Conservation (phyloP, 2,329 filamentous ascomycete species). For the Westerdykella ornata region DNA sequence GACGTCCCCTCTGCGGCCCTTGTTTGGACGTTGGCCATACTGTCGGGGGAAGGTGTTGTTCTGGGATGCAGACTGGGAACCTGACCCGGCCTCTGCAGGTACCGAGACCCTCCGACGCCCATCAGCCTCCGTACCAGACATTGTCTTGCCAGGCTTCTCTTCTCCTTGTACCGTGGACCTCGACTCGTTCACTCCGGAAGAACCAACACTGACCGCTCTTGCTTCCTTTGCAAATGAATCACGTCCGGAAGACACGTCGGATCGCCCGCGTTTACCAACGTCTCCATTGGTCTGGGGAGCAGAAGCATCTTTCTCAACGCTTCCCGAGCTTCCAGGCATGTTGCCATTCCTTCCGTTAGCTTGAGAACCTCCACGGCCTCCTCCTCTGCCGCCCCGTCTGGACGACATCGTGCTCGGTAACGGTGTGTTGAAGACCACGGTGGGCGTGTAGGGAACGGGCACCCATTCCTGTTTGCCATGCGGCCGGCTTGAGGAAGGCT, state of each 20-base stretch:
- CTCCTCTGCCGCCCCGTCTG: slow-evolving; percentile 40
- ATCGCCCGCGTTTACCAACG: slow-evolving; percentile 28
- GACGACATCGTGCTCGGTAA: slow-evolving; percentile 48
- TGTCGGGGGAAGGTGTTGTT: slow-evolving; percentile 26
- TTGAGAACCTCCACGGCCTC: slow-evolving; percentile 51
- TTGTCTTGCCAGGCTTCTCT: slow-evolving; percentile 22
- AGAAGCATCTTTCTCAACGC: slow-evolving; percentile 34
- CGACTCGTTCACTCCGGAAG: slow-evolving; percentile 23
- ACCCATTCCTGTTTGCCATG: slow-evolving; percentile 79
- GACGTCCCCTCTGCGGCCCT: slow-evolving; percentile 29
- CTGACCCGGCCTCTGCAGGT: slow-evolving; percentile 10
- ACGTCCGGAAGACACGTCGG: slow-evolving; percentile 18
- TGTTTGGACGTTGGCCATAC: slow-evolving; percentile 23
- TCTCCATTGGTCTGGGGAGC: slow-evolving; percentile 24
- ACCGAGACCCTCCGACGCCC: slow-evolving; percentile 15
- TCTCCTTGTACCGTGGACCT: slow-evolving; percentile 17
- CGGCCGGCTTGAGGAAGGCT: slow-evolving; percentile 29
- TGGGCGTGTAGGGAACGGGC: slow-evolving; percentile 72
- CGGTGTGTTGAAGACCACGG: slow-evolving; percentile 79
- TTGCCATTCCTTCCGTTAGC: slow-evolving; percentile 46
- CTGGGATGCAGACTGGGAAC: slow-evolving; percentile 15
- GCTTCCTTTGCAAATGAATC: slow-evolving; percentile 31
- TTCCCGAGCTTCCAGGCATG: slow-evolving; percentile 36
- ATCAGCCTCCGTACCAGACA: slow-evolving; percentile 18
- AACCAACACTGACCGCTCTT: slow-evolving; percentile 30